Evolutionary conservation across 2,329 filamentous ascomycete species (phyloP), one percentile per base, ranked within the genome.

Genomic region (Arthrocladium fulminans): DNA sequence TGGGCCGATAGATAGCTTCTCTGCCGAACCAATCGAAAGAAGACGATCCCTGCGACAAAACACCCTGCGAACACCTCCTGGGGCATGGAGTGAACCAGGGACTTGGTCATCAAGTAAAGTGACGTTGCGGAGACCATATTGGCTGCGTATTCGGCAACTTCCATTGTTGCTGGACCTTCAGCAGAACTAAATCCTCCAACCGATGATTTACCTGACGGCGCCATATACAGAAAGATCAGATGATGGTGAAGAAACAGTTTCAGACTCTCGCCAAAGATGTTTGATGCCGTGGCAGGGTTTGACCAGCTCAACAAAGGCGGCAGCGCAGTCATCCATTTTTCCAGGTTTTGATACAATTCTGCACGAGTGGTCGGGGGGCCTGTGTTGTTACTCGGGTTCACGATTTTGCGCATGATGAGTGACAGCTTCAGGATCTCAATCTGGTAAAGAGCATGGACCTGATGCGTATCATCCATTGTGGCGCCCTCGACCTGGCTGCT

Each of bases 1-100:
- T 50, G 41, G 22, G 49, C 49, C 15, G 45, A 24, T 17, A 49
- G 23, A 15, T 39, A 25, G 15, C 40, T 17, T 15, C 45, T 47
- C 34, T 37, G 38, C 15, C 44, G 38, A 13, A 53, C 44, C 12
- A 41, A 30, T 8, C 51, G 32, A 41, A 30, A 51, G 32, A 53
- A 53, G 23, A 53, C 48, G 24, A 53, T 49, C 2, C 51, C 48
- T 2, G 51, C 51, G n/a, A 53, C 41, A 32, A 49, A 53, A 46
- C 48, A 51, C 30, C 25, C 48, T 13, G 49, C 38, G 22, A 53
- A 53, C 13, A 53, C 45, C 27, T 51, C 51, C 12, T 51, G 51
- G 10, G 51, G 51, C 19, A 53, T 27, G 4, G 34, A 46, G 32
- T 42, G 34, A 9, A 51, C 32, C 22, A 51, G 40, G 7, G 51